Base-by-base conservation (phyloP, 306 rosid genomes). In the Luffa aegyptiaca region DNA sequence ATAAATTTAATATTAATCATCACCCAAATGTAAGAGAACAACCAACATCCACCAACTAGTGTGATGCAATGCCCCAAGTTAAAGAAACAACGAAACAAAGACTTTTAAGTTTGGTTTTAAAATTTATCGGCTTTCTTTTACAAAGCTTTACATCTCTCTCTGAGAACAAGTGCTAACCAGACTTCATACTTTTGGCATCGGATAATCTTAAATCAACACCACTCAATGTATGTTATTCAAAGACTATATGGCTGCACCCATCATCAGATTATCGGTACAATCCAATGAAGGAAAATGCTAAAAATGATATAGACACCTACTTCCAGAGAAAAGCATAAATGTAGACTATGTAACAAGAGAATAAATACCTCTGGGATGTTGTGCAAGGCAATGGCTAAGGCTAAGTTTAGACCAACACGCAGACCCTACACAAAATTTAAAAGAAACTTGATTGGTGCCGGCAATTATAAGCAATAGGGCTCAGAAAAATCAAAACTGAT, bases 361-460 rank as follows among this genome's bases (percentile, higher is more conserved):
- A 18, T n/a, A 53, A 75, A 64, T 89, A 96, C 99, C 98, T 96
- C 98, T 18, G 97, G 99, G 76, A 95, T 95, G 82, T 95, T 91
- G 92, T 95, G 99, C 84, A 95, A 87, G 84, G 99, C 97, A 84
- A 96, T 96, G 82, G 99, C 99, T 86, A 96, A 82, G 77, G 99
- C 98, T 86, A 96, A 87, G 86, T 96, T 96, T 81, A 96, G 71
- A 83, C 99, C 99, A 82, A 96, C 97, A 56, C 93, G 94, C 66
- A 96, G 97, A 61, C 98, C 99, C 98, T 96, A 61, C 75, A 70
- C 36, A 77, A 48, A 39, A 86, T 59, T 81, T 65, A 79, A 55
- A 86, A 48, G 82, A 84, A 73, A 76, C 44, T 18, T 49, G 80
- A 65, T 71, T 57, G 20, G 31, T 64, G 82, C 59, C 81, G 57